Evolutionary conservation across 768 basidiomycete species (phyloP).

Genomic region (Leccinum subtestaceum): DNA sequence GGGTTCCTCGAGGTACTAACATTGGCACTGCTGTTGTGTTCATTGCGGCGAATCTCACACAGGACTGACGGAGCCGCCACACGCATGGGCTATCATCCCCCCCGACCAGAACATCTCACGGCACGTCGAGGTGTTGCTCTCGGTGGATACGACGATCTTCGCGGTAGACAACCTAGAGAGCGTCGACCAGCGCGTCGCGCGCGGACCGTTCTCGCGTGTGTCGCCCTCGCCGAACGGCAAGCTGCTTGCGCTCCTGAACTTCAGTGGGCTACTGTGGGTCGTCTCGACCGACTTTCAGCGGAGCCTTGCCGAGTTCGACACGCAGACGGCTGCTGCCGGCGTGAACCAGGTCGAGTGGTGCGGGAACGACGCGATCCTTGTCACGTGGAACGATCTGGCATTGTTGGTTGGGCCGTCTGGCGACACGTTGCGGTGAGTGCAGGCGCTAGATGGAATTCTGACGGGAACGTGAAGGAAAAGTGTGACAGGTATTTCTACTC

Average conservation of each 20-base stretch:
- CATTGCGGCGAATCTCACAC: not conserved
- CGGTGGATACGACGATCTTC: slow-evolving; percentile 75
- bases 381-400: slow-evolving; percentile 76
- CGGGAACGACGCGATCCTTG: slow-evolving; percentile 89
- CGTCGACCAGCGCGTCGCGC: slow-evolving; percentile 82
- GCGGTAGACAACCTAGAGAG: slow-evolving; percentile 87
- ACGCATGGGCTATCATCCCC: slow-evolving; percentile 85
- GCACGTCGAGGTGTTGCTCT: slow-evolving; percentile 86
- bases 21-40: not conserved
- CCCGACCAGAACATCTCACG: slow-evolving; percentile 87
- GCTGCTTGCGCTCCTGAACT: slow-evolving; percentile 80
- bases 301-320: slow-evolving; percentile 84
- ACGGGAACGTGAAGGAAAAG: slow-evolving; percentile 8
- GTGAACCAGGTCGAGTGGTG: slow-evolving; percentile 88
- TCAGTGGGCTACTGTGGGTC: slow-evolving; percentile 76
- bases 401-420: slow-evolving; percentile 92
- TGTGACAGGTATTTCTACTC: slow-evolving; percentile 71
- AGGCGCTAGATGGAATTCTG: not conserved
- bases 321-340: slow-evolving; percentile 51
- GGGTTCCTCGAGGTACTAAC: slow-evolving; percentile 1
- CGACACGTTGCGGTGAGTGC: slow-evolving; percentile 73
- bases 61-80: slow-evolving; percentile 78
- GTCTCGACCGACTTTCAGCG: slow-evolving; percentile 94
- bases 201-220: slow-evolving; percentile 86
- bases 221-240: slow-evolving; percentile 94